A percentile compares a stretch with the other conserved stretches of the same genome.
Conservation (phyloP, 1,284 basidiomycete genomes). For the Rhodotorula glutinis region DNA sequence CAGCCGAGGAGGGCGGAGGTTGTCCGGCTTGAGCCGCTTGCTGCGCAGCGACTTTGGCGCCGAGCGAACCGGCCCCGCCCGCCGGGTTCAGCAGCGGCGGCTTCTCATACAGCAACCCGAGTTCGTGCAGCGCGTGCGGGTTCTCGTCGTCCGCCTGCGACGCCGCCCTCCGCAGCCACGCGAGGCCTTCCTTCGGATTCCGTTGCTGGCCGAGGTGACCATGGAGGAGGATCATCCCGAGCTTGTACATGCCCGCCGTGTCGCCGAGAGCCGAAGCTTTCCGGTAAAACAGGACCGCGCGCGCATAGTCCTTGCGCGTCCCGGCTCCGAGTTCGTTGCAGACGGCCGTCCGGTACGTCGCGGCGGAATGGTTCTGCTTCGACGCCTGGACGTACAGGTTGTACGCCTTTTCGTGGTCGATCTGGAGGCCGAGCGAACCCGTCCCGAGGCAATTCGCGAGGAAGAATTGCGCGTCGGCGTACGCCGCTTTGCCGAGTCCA, state of each 20-base stretch:
- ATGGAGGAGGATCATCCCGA: conserved; percentile 89
- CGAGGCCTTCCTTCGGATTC: conserved; percentile 86
- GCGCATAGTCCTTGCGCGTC: conserved; percentile 79
- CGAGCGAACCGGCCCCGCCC: conserved; percentile 14
- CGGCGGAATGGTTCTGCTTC: conserved; percentile 93
- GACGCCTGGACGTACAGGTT: conserved; percentile 97
- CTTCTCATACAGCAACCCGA: conserved; percentile 71
- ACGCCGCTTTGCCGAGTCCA: conserved; percentile 58
- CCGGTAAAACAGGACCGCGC: conserved; percentile 92
- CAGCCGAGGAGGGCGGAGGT: conserved; percentile 10
- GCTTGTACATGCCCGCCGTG: conserved; percentile 98
- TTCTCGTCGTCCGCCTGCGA: conserved; percentile 98
- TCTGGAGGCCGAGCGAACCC: conserved; percentile 85
- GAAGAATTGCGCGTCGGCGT: conserved; percentile 98
- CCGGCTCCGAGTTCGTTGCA: conserved; percentile 99
- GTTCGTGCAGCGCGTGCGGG: conserved; percentile 92
- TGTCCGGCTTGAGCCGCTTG: conserved; percentile 11
- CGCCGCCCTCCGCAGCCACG: conserved; percentile 91
- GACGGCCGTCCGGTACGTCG: conserved; percentile 94
- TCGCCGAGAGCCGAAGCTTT: conserved; percentile 95
- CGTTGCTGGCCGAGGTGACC: conserved; percentile 78
- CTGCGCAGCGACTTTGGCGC: conserved; percentile 20
- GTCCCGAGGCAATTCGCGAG: conserved; percentile 96
- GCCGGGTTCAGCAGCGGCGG: conserved; percentile 55
- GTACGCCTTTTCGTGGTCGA: conserved; percentile 97